Percentiles rank a stretch among this genome's conserved stretches.
Conservation (phyloP, 768 basidiomycete species). For the Lactifluus volemus region DNA sequence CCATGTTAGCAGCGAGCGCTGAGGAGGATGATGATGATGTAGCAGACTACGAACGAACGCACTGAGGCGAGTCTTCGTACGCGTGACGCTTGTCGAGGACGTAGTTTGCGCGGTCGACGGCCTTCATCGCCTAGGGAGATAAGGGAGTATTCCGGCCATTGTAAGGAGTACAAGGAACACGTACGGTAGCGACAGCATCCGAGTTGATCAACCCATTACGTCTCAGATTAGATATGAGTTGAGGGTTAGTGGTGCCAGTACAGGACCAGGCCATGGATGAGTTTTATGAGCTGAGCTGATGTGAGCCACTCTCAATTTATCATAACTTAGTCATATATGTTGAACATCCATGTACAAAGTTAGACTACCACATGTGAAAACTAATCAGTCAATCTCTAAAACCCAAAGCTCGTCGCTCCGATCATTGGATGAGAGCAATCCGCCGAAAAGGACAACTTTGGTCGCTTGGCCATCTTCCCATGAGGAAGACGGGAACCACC, state of each 20-base stretch:
- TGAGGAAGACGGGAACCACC: not conserved
- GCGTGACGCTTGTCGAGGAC: conserved; percentile 30
- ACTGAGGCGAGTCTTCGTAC: conserved; percentile 47
- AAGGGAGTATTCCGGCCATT: not conserved
- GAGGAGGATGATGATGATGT: not conserved
- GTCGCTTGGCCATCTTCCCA: not conserved
- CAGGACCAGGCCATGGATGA: conserved; percentile 74
- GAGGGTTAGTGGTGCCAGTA: conserved; percentile 56
- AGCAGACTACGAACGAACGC: conserved; percentile 3
- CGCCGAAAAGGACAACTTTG: not conserved
- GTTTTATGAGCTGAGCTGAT: no score
- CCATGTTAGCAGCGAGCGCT: not conserved
- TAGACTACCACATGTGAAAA: not conserved
- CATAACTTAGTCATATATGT: no score
- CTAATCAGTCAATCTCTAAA: conserved; percentile 24
- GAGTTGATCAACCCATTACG: conserved; percentile 46
- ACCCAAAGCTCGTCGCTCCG: conserved; percentile 36
- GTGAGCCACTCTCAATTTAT: no score
- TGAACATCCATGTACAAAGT: no score
- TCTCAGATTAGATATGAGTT: conserved; percentile 64
- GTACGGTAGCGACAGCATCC: conserved; percentile 46
- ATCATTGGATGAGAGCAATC: conserved; percentile 32
- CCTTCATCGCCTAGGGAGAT: conserved; percentile 33
- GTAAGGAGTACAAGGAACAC: conserved; percentile 18
- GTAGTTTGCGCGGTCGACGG: conserved; percentile 41